Conservation (phyloP, 345 rosid species). For the Pistacia integerrima region DNA sequence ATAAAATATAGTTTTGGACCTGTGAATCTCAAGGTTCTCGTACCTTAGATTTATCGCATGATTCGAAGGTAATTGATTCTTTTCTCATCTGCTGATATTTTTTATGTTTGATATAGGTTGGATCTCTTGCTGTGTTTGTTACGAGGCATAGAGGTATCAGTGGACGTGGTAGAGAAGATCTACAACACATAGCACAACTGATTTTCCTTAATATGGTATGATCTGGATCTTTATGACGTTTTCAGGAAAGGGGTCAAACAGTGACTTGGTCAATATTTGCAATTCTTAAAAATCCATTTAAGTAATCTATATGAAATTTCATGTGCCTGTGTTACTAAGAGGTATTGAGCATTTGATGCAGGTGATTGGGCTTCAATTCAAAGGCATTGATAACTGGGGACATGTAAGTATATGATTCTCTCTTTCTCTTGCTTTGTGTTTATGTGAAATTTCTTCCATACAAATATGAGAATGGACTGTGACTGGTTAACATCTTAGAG, state of each 20-base stretch:
- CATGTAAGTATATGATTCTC: conserved; percentile 58
- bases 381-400: conserved; percentile 91
- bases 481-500: not conserved
- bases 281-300: not conserved
- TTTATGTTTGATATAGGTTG: conserved; percentile 53
- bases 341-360: conserved; percentile 33
- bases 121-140: conserved; percentile 74
- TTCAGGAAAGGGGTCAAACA: not conserved
- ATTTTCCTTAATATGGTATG: conserved; percentile 72
- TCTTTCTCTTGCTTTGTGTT: not conserved
- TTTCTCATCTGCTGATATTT: not conserved
- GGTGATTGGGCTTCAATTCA: conserved; percentile 60
- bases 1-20: not conserved
- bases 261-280: not conserved
- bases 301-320: not conserved
- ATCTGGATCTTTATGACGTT: conserved; percentile 6
- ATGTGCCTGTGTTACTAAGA: not conserved
- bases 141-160: conserved; percentile 60
- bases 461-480: not conserved
- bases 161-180: conserved; percentile 67
- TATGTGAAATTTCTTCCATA: not conserved
- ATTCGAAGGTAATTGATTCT: conserved; percentile 1
- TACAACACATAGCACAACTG: conserved; percentile 66
- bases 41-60: not conserved
- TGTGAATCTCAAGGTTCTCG: not conserved